Percentiles rank a stretch among this genome's conserved stretches.
Evolutionary conservation across 2,329 filamentous ascomycete species (phyloP).

Genomic region (Beauveria australis): DNA sequence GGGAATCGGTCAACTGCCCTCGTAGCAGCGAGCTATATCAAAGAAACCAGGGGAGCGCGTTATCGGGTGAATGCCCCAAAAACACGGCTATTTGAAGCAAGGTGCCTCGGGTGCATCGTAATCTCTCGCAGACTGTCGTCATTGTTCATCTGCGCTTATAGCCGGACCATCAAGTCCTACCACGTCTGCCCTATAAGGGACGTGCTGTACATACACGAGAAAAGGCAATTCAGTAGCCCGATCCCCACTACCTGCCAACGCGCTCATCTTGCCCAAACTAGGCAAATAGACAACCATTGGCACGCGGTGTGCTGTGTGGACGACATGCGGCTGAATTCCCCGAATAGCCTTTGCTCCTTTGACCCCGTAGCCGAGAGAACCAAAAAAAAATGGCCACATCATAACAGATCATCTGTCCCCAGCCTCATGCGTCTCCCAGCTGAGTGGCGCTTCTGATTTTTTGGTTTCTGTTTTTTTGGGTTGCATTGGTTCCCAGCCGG

Average conservation of each 20-base stretch:
- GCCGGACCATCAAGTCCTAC: neutral
- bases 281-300: neutral
- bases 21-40: no score
- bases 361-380: neutral
- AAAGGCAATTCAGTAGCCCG: neutral
- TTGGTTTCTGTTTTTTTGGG: neutral
- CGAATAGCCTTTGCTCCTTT: neutral
- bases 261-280: neutral
- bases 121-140: no score
- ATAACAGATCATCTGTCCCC: neutral
- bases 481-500: neutral
- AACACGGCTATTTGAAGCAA: no score
- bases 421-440: slow-evolving; percentile 1
- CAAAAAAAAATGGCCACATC: neutral
- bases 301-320: neutral
- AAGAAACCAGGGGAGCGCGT: no score
- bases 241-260: neutral
- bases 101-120: no score
- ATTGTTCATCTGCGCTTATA: neutral
- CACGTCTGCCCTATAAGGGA: neutral
- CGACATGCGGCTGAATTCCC: neutral
- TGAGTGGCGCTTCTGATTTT: neutral
- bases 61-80: no score
- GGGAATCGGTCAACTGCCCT: no score
- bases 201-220: slow-evolving; percentile 4